Conservation (phyloP, 2,329 filamentous ascomycete species). For the Botryosphaeria dothidea region DNA sequence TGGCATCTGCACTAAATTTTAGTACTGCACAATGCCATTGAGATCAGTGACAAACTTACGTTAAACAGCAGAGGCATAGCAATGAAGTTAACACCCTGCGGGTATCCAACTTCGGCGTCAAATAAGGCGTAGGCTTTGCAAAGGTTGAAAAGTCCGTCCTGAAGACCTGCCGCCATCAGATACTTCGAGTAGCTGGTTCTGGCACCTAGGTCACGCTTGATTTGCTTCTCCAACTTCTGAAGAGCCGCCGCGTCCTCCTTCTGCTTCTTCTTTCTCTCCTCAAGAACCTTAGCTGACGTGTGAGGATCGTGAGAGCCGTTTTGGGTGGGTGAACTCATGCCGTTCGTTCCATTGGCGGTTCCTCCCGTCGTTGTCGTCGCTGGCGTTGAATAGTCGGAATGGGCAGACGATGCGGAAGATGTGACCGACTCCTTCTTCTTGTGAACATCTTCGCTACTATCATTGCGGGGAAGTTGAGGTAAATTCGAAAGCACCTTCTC, state of each 20-base stretch:
- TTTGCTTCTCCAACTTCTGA: conserved; percentile 84
- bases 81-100: conserved; percentile 92
- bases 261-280: conserved; percentile 73
- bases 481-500: conserved; percentile 47
- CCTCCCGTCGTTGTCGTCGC: conserved; percentile 58
- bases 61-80: conserved; percentile 97
- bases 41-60: conserved; percentile 49
- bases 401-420: conserved; percentile 83
- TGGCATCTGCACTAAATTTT: conserved; percentile 69
- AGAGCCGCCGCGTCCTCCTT: conserved; percentile 75
- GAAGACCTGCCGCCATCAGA: conserved; percentile 83
- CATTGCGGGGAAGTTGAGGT: conserved; percentile 9
- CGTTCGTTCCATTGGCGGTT: conserved; percentile 32
- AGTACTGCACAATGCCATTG: conserved; percentile 25
- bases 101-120: conserved; percentile 92
- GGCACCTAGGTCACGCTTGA: conserved; percentile 86
- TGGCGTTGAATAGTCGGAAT: conserved; percentile 71
- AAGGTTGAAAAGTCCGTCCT: conserved; percentile 90
- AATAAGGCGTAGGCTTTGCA: conserved; percentile 98
- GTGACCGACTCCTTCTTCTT: conserved; percentile 67
- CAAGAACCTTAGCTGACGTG: conserved; percentile 59
- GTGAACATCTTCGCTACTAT: conserved; percentile 45
- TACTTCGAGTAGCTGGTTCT: conserved; percentile 97
- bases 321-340: conserved; percentile 51
- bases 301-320: conserved; percentile 62